These are phyloP conservation scores for Kwoniella botswanensis DNA, from an alignment of 768 basidiomycete species.

Conservation along the genomic window DNA sequence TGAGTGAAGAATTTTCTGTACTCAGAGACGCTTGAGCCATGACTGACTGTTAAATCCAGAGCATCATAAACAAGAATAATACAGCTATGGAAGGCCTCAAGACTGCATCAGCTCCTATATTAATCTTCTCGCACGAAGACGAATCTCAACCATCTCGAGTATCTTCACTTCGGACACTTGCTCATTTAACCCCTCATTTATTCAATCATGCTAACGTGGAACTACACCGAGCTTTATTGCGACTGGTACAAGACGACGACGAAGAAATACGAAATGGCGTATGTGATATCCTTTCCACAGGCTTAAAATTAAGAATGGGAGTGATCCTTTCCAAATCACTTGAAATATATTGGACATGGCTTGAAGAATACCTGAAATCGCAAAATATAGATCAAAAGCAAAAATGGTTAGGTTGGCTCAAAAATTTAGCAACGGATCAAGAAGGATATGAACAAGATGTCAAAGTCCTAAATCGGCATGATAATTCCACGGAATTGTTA, in stretches of 20 bases:
- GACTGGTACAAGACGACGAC: conserved; percentile 53
- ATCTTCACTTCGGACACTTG: conserved; percentile 32
- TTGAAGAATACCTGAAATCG: conserved; percentile 16
- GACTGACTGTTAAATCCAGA: background rate
- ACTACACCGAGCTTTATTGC: conserved; percentile 33
- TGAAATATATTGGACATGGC: conserved; percentile 40
- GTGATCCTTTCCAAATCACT: conserved; percentile 37
- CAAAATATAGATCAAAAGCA: conserved; percentile 2
- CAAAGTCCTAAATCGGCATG: background rate
- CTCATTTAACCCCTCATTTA: conserved; percentile 13
- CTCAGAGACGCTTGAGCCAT: background rate
- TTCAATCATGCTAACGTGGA: background rate
- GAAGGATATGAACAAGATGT: conserved; percentile 14
- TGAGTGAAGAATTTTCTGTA: background rate
- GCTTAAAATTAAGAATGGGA: conserved; percentile 6
- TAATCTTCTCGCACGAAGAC: conserved; percentile 5
- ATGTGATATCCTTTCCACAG: conserved; percentile 32
- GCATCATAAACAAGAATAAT: background rate
- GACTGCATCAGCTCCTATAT: background rate
- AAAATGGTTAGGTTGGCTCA: conserved; percentile 15
- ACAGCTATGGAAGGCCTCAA: background rate
- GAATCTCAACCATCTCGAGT: conserved; percentile 45
- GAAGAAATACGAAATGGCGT: conserved; percentile 47
- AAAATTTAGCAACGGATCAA: conserved; percentile 15
- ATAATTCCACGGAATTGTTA: conserved; percentile 32